Percentiles rank a stretch among this genome's conserved stretches.
Conservation (phyloP, 108 stramenopile species). For the Pseudonitzschia delicatissima region DNA sequence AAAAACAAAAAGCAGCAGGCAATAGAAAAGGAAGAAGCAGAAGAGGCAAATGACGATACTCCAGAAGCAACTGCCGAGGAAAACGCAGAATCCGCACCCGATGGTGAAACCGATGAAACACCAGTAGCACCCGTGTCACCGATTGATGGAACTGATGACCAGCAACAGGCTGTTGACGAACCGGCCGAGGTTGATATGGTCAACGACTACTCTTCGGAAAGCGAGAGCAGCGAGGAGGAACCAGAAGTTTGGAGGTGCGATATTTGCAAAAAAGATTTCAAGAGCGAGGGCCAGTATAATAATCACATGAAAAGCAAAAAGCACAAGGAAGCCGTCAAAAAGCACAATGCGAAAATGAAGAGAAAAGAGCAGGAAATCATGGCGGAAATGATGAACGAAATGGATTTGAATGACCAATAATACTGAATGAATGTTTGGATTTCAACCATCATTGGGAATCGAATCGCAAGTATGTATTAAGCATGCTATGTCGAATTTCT, state of each 20-base stretch:
- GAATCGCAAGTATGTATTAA: too few relatives aligned
- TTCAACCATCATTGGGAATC: too few relatives aligned
- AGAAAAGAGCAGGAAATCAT: slow-evolving; percentile 37
- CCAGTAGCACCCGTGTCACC: too few relatives aligned
- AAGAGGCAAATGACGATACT: slow-evolving; percentile 31
- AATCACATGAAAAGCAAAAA: slow-evolving; percentile 89
- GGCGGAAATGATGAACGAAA: slow-evolving; percentile 27
- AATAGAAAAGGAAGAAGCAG: slow-evolving; percentile 25
- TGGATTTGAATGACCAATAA: slow-evolving; percentile 13
- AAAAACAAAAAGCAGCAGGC: slow-evolving; percentile 48
- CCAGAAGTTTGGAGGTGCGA: slow-evolving; percentile 82
- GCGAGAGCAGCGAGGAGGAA: slow-evolving; percentile 54
- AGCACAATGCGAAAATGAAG: slow-evolving; percentile 55
- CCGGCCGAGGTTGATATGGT: slow-evolving; percentile 5
- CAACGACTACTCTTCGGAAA: slow-evolving; percentile 9
- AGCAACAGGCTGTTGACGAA: slow-evolving; percentile 20
- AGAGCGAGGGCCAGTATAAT: slow-evolving; percentile 79
- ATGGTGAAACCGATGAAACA: slow-evolving; percentile 10
- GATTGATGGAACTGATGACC: slow-evolving; percentile 19
- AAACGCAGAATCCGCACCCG: slow-evolving; percentile 13
- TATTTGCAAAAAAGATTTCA: slow-evolving; percentile 81
- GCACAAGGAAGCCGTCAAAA: slow-evolving; percentile 78
- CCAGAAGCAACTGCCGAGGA: slow-evolving; percentile 14
- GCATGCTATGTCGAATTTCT: too few relatives aligned
- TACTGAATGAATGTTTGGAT: too few relatives aligned